phyloP scores from a whole-genome alignment of 1,284 basidiomycete genomes.

The Clitocybe nebularis region DNA sequence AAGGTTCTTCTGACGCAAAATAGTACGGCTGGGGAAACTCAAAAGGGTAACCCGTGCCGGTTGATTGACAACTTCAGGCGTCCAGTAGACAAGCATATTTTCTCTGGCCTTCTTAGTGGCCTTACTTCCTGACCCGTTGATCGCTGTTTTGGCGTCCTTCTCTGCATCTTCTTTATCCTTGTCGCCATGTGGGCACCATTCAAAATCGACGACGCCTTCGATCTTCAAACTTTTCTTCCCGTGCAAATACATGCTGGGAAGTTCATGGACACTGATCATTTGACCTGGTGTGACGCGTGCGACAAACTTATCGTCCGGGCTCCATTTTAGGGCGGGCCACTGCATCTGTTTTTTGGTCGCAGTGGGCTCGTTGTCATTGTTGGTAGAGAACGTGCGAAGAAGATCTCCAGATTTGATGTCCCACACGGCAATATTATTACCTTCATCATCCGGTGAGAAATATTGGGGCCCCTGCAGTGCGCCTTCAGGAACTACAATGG shows the following conservation, averaged over 20 bases:
- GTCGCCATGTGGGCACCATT: conserved; percentile 96
- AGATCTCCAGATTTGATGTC: conserved; percentile 92
- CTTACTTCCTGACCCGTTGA: conserved; percentile 43
- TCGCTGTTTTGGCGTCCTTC: conserved; percentile 43
- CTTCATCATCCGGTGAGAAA: conserved; percentile 93
- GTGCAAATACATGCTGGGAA: conserved; percentile 91
- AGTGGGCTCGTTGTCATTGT: conserved; percentile 52
- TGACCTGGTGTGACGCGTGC: conserved; percentile 86
- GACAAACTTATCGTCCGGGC: conserved; percentile 93
- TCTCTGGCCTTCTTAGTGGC: conserved; percentile 66
- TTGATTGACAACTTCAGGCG: conserved; percentile 94
- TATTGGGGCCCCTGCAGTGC: conserved; percentile 80
- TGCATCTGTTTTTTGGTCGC: conserved; percentile 76
- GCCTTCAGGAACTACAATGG: conserved; percentile 85
- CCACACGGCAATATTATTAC: conserved; percentile 97
- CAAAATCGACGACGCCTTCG: conserved; percentile 97
- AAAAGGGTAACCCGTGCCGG: conserved; percentile 95
- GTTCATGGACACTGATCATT: conserved; percentile 95
- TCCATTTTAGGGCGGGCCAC: conserved; percentile 99
- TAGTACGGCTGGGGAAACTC: conserved; percentile 81
- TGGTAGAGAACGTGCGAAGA: conserved; percentile 89
- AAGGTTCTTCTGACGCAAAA: conserved; percentile 93
- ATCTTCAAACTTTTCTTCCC: conserved; percentile 99
- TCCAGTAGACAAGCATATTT: conserved; percentile 98
- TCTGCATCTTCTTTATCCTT: conserved; percentile 78